Evolutionary conservation across 495 filamentous ascomycete species (phyloP).

Genomic region (Darksidea phi): DNA sequence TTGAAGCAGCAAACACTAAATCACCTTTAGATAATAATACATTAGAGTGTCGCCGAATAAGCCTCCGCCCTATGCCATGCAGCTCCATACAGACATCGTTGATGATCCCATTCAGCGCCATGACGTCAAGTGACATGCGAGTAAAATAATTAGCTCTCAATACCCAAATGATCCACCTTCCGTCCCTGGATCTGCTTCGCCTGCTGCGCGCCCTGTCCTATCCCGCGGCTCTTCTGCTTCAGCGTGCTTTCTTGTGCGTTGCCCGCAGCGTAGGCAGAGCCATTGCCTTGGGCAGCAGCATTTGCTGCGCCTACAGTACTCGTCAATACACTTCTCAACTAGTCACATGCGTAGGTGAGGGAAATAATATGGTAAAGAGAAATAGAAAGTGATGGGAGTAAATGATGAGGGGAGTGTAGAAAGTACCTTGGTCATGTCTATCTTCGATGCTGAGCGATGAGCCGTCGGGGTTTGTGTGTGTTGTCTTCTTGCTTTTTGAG

Average conservation of each 20-base stretch:
- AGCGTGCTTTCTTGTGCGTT: neutral
- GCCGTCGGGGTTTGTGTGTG: conserved; percentile 35
- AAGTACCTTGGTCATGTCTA: conserved; percentile 14
- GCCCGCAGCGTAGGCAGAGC: conserved; percentile 17
- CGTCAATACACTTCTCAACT: no score
- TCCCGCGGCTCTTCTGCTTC: conserved; percentile 14
- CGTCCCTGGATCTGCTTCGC: conserved; percentile 9
- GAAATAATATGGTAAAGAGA: no score
- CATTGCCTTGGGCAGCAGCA: conserved; percentile 3
- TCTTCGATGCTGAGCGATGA: conserved; percentile 29
- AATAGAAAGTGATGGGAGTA: no score
- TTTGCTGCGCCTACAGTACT: no score
- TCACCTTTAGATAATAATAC: no score
- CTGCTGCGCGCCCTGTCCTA: conserved; percentile 6
- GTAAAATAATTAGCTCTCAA: conserved; percentile 29
- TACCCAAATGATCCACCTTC: conserved; percentile 34
- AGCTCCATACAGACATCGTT: no score
- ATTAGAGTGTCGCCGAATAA: no score
- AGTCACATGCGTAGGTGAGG: neutral
- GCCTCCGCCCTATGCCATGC: no score
- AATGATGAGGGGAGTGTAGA: no score
- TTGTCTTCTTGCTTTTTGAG: conserved; percentile 40
- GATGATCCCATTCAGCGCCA: no score
- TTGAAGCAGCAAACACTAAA: no score
- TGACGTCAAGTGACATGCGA: no score